Conservation (phyloP, 148 eudicot genomes). For the Chenopodium berlandieri region DNA sequence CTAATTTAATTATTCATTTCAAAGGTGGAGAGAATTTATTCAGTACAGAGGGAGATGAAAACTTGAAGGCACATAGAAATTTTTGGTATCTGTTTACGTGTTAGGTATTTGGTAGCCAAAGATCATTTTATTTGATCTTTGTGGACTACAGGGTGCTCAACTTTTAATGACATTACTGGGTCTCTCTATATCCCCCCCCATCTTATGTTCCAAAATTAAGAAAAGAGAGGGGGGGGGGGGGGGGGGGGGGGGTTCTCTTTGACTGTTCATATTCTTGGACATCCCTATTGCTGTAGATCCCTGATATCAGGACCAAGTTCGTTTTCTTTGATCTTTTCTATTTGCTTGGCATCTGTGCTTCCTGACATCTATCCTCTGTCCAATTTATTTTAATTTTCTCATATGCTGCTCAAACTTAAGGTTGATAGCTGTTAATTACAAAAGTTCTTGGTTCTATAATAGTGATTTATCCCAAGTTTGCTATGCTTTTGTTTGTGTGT, state of each 20-base stretch:
- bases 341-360: background rate
- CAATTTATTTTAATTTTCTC: background rate
- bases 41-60: background rate
- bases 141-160: background rate
- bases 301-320: background rate
- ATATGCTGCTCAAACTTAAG: background rate
- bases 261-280: background rate
- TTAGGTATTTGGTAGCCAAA: background rate
- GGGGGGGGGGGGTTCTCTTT: background rate
- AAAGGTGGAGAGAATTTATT: background rate
- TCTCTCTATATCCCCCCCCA: background rate
- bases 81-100: background rate
- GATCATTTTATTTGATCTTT: background rate
- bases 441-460: background rate
- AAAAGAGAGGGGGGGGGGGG: too few species aligned
- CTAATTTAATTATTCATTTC: background rate
- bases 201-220: background rate
- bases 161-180: background rate
- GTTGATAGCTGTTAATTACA: background rate
- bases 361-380: background rate
- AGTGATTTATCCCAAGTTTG: background rate
- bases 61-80: background rate
- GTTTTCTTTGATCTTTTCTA: background rate
- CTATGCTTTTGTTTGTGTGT: too few species aligned
- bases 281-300: background rate